phyloP scores from a whole-genome alignment of 2,329 filamentous ascomycete species.

The Tolypocladium tundrense region DNA sequence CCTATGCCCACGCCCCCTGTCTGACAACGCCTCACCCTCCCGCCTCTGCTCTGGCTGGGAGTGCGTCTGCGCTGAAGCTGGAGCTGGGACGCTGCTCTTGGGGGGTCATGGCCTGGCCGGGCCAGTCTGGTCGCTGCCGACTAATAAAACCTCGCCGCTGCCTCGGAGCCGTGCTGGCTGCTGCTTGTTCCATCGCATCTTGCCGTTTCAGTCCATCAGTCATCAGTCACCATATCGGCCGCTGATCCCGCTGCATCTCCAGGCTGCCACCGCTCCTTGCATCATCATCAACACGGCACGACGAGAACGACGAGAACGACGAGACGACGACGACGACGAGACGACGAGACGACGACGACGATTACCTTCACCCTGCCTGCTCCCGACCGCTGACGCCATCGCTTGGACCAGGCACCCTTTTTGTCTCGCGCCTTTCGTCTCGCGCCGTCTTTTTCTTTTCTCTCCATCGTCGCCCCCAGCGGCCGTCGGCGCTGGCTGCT shows the following conservation, averaged over 20 bases:
- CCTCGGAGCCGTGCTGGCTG: background rate
- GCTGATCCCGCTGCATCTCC: background rate
- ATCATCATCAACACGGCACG: background rate
- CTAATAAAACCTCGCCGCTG: slow-evolving; percentile 4
- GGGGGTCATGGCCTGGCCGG: background rate
- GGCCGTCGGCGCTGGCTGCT: background rate
- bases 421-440: background rate
- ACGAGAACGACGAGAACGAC: background rate
- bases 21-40: background rate
- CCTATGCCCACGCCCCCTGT: background rate
- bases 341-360: background rate
- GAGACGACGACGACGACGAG: background rate
- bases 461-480: background rate
- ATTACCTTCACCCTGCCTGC: background rate
- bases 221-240: background rate
- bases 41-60: background rate
- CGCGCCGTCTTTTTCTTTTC: background rate
- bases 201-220: background rate
- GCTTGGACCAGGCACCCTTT: background rate
- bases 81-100: background rate
- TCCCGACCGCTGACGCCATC: background rate
- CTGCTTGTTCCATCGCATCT: background rate
- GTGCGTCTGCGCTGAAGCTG: background rate
- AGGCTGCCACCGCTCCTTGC: background rate
- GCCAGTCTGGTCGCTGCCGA: background rate